phyloP scores from a whole-genome alignment of 2,329 filamentous ascomycete genomes.

The Sclerotinia trifoliorum region DNA sequence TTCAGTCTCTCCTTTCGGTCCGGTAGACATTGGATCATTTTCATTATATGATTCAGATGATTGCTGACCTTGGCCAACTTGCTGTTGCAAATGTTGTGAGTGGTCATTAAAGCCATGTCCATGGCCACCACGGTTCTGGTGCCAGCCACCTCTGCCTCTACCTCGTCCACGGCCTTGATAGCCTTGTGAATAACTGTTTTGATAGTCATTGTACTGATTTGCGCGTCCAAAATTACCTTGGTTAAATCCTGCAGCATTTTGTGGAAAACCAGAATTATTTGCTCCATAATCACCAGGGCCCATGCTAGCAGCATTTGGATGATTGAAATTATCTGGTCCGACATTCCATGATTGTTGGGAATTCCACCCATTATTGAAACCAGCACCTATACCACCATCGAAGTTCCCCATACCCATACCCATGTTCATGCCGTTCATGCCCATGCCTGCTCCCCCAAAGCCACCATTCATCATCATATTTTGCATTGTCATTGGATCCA shows the following conservation, averaged over 20 bases:
- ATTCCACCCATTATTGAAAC: constrained; percentile 78
- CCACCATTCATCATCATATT: constrained; percentile 77
- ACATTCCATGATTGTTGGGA: constrained; percentile 79
- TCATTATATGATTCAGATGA: constrained; percentile 37
- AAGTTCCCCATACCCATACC: constrained; percentile 64
- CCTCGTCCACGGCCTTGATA: constrained; percentile 42
- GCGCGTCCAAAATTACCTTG: constrained; percentile 78
- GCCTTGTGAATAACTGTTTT: constrained; percentile 57
- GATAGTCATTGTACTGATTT: constrained; percentile 74
- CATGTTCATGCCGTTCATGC: constrained; percentile 81
- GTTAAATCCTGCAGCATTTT: constrained; percentile 66
- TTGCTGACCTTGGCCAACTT: constrained; percentile 34
- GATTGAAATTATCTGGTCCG: constrained; percentile 84
- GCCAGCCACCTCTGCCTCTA: constrained; percentile 40
- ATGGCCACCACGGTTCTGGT: constrained; percentile 35
- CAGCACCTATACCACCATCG: constrained; percentile 59
- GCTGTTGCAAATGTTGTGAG: constrained; percentile 37
- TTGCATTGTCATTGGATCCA: constrained; percentile 77
- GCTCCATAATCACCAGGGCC: constrained; percentile 76
- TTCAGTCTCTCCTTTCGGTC: constrained; percentile 35
- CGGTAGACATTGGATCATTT: constrained; percentile 35
- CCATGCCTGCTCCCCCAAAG: constrained; percentile 72
- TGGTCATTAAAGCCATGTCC: constrained; percentile 37
- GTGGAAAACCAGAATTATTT: constrained; percentile 69
- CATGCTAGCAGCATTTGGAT: constrained; percentile 77